Conservation (phyloP, 2,329 filamentous ascomycete genomes). For the Exserohilum rostratum region DNA sequence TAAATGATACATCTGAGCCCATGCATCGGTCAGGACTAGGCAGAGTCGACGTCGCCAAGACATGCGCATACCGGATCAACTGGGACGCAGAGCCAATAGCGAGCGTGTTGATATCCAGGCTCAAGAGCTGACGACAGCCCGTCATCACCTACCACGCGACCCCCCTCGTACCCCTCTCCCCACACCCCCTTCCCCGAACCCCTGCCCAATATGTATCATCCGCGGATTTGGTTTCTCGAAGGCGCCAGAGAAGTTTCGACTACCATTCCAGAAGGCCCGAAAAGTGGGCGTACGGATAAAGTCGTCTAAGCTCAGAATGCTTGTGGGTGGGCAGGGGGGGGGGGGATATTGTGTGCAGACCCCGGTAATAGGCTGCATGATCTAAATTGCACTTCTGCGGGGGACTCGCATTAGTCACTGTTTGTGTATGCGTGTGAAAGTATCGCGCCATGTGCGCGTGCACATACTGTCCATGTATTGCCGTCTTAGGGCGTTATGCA, state of each 20-base stretch:
- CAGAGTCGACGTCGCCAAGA: background rate
- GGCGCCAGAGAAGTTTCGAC: slow-evolving; percentile 2
- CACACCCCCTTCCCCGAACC: background rate
- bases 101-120: background rate
- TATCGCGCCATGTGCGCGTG: background rate
- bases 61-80: background rate
- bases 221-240: slow-evolving; percentile 3
- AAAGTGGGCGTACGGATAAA: slow-evolving; percentile 10
- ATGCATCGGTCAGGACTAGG: background rate
- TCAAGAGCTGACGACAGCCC: background rate
- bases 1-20: background rate
- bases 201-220: background rate
- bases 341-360: background rate
- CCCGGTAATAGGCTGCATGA: slow-evolving; percentile 6
- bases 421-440: background rate
- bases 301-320: slow-evolving; percentile 1
- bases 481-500: slow-evolving; percentile 2
- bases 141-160: background rate
- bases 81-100: background rate
- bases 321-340: slow-evolving; percentile 2
- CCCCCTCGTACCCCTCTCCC: background rate
- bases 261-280: slow-evolving; percentile 11
- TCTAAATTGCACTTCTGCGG: slow-evolving; percentile 8
- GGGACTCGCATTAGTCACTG: slow-evolving; percentile 1
- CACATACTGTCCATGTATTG: background rate